A percentile compares a stretch with the other conserved stretches of the same genome.
phyloP scores from a whole-genome alignment of 2,329 filamentous ascomycete species.

The Ophiostoma piceae region DNA sequence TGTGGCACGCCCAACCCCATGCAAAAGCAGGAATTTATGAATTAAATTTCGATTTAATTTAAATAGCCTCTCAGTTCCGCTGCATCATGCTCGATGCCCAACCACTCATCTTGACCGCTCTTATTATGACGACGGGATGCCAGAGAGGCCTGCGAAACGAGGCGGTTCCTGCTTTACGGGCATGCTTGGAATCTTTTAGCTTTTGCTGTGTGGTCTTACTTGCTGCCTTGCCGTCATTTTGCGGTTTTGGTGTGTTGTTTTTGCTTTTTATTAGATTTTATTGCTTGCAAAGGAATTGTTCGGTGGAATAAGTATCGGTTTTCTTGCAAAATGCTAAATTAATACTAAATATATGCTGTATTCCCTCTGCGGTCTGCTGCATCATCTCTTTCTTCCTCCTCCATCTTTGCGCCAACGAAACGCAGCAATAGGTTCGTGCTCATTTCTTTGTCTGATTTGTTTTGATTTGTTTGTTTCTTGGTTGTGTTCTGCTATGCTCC shows the following conservation, averaged over 20 bases:
- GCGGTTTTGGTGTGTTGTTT: background rate
- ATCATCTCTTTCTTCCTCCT: conserved; percentile 2
- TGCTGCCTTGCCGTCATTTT: conserved; percentile 1
- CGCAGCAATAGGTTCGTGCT: conserved; percentile 8
- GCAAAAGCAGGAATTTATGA: background rate
- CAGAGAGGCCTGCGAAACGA: background rate
- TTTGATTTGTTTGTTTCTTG: background rate
- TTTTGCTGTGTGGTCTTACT: background rate
- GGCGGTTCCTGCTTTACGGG: background rate
- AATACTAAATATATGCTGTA: conserved; percentile 7
- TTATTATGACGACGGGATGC: conserved; percentile 1
- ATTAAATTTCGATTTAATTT: background rate
- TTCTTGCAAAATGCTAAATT: background rate
- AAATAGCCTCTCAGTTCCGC: background rate
- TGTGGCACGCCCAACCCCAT: conserved; percentile 4
- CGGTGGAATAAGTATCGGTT: background rate
- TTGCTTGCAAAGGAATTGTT: background rate
- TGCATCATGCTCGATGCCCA: background rate
- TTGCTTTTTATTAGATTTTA: background rate
- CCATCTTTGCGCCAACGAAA: background rate
- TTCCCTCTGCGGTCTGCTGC: background rate
- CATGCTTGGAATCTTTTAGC: background rate
- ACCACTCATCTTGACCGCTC: conserved; percentile 3
- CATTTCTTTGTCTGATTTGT: background rate
- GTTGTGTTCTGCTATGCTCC: background rate